Evolutionary conservation across 176 grass and related monocot genomes (phyloP).

Genomic region (Triticum urartu): DNA sequence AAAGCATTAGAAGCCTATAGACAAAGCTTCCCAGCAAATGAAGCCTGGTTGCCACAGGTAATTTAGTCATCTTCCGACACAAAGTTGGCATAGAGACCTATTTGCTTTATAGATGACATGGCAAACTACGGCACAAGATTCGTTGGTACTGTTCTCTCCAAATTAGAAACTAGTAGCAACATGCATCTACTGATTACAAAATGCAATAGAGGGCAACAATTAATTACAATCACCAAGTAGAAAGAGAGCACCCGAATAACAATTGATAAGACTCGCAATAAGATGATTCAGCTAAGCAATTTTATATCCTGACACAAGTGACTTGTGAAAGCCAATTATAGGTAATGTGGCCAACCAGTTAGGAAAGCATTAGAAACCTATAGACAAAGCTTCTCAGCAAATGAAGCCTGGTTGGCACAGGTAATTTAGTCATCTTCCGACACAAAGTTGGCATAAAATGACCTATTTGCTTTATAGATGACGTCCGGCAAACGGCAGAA

Average conservation of each 20-base stretch:
- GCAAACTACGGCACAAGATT: not conserved
- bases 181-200: no score
- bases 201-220: no score
- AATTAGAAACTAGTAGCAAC: no score
- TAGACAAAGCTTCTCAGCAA: conserved; percentile 2
- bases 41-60: conserved; percentile 5
- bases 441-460: conserved; percentile 76
- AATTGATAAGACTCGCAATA: not conserved
- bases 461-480: conserved; percentile 99
- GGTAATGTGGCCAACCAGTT: conserved; percentile 34
- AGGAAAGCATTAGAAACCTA: conserved; percentile 24
- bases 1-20: conserved; percentile 27
- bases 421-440: conserved; percentile 87
- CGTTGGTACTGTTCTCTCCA: no score
- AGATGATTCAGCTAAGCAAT: not conserved
- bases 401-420: conserved; percentile 11
- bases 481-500: not conserved
- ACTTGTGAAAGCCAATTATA: not conserved
- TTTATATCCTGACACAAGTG: not conserved
- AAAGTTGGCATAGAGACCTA: conserved; percentile 76
- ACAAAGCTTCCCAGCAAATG: not conserved
- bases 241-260: not conserved
- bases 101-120: conserved; percentile 97
- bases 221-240: not conserved
- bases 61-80: conserved; percentile 98